phyloP scores from a whole-genome alignment of 2,329 filamentous ascomycete genomes.

The Aspergillus costaricaensis region DNA sequence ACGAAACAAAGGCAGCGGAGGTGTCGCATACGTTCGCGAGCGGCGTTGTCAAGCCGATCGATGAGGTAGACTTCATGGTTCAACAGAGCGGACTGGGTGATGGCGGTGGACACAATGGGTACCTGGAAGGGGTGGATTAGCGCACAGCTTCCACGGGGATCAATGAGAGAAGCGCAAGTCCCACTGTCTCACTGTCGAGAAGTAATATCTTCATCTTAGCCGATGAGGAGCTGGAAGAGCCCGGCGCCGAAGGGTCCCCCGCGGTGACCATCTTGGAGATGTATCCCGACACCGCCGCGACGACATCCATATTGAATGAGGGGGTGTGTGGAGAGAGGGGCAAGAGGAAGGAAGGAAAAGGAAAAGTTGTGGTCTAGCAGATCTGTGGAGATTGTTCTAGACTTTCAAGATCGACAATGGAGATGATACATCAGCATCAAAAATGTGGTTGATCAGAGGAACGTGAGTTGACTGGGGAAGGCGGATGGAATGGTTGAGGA shows the following conservation, averaged over 20 bases:
- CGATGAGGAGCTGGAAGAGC: conserved; percentile 62
- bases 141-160: conserved; percentile 1
- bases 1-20: conserved; percentile 91
- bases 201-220: conserved; percentile 98
- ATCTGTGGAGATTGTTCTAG: neutral
- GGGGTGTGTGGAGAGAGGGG: neutral
- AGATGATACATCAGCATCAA: neutral
- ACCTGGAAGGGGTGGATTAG: conserved; percentile 54
- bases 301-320: conserved; percentile 77
- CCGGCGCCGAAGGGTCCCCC: conserved; percentile 65
- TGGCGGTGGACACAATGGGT: conserved; percentile 88
- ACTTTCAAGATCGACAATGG: neutral
- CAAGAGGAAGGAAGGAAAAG: conserved; percentile 1
- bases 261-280: conserved; percentile 92
- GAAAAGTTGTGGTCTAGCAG: neutral
- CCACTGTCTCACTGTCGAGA: conserved; percentile 85
- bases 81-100: conserved; percentile 90
- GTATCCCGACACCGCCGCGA: conserved; percentile 90
- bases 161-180: conserved; percentile 43
- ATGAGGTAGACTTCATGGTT: conserved; percentile 98
- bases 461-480: neutral
- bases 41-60: conserved; percentile 86
- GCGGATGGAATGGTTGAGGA: neutral
- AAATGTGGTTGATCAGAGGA: neutral
- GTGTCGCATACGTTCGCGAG: conserved; percentile 96